phyloP scores from a whole-genome alignment of 352 stramenopile species.

The Pythium vanterpoolii region DNA sequence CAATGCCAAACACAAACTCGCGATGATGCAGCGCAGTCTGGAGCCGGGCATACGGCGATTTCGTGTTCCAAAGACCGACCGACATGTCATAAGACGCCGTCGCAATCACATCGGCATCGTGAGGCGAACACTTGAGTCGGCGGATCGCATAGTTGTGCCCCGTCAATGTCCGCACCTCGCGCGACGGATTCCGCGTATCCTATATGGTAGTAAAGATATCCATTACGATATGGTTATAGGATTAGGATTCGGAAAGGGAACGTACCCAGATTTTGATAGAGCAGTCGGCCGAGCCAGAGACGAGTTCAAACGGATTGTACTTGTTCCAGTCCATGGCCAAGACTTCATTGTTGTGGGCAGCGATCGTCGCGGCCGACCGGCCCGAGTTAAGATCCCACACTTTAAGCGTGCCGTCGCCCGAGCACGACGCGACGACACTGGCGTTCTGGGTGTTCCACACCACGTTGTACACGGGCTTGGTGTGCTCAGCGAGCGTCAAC shows the following conservation, averaged over 20 bases:
- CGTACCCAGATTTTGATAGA: conserved; percentile 84
- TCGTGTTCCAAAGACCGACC: conserved; percentile 85
- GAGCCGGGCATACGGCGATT: conserved; percentile 69
- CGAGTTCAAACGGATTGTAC: conserved; percentile 88
- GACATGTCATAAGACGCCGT: conserved; percentile 91
- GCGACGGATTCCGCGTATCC: conserved; percentile 75
- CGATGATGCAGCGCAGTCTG: conserved; percentile 77
- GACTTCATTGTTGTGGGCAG: conserved; percentile 80
- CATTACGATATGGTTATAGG: not conserved
- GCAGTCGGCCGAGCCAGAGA: conserved; percentile 82
- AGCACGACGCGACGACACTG: conserved; percentile 69
- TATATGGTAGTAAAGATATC: conserved; percentile 10
- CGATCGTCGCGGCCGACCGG: conserved; percentile 53
- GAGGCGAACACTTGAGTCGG: conserved; percentile 82
- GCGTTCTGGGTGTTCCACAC: conserved; percentile 84
- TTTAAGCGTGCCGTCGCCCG: conserved; percentile 68
- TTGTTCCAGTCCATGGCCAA: conserved; percentile 91
- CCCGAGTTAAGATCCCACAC: conserved; percentile 75
- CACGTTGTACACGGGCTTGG: conserved; percentile 75
- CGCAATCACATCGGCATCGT: conserved; percentile 76
- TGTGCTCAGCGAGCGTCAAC: conserved; percentile 75
- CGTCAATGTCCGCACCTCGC: conserved; percentile 61
- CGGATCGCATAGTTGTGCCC: conserved; percentile 85
- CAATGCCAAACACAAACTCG: conserved; percentile 87
- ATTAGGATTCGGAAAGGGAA: not conserved